Percentiles rank a stretch among this genome's conserved stretches.
These are phyloP conservation scores for Globisporangium cederbergense DNA, from an alignment of 352 stramenopile species.

Conservation along the genomic window DNA sequence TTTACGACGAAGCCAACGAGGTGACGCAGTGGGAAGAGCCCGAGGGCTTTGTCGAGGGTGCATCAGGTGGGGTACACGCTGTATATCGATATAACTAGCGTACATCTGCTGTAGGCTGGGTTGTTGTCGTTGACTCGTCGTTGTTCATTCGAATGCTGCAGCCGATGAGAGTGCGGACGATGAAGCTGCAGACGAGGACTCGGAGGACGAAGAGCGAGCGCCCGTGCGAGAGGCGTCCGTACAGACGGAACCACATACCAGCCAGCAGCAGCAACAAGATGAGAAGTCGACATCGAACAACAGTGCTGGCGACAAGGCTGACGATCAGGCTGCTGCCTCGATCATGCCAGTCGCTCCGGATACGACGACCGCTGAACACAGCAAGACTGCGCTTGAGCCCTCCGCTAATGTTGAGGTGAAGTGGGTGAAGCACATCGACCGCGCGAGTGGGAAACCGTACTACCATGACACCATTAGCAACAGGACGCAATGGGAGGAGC, in stretches of 20 bases:
- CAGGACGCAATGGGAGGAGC: slow-evolving; percentile 71
- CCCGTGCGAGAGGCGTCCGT: not conserved
- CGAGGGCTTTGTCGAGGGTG: slow-evolving; percentile 31
- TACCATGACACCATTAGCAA: slow-evolving; percentile 62
- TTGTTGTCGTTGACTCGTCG: not conserved
- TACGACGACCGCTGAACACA: not conserved
- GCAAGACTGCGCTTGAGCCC: not conserved
- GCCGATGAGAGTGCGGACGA: slow-evolving; percentile 13
- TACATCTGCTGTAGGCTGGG: not conserved
- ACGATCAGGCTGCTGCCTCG: not conserved
- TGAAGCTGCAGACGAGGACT: slow-evolving; percentile 22
- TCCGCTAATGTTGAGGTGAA: slow-evolving; percentile 11
- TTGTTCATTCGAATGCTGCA: slow-evolving; percentile 4
- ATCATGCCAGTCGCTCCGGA: not conserved
- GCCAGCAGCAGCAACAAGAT: not conserved
- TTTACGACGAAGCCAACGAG: slow-evolving; percentile 67
- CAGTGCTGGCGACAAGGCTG: slow-evolving; percentile 2
- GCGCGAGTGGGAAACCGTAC: slow-evolving; percentile 63
- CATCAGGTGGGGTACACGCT: slow-evolving; percentile 17
- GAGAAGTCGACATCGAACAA: not conserved
- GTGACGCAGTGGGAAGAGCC: slow-evolving; percentile 76
- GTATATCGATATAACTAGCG: not conserved
- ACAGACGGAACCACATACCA: not conserved
- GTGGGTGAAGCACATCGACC: slow-evolving; percentile 79
- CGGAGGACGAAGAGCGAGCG: slow-evolving; percentile 18